Percentiles rank a stretch among this genome's conserved stretches.
Evolutionary conservation across 306 rosid species (phyloP).

Genomic region (Cercis canadensis): DNA sequence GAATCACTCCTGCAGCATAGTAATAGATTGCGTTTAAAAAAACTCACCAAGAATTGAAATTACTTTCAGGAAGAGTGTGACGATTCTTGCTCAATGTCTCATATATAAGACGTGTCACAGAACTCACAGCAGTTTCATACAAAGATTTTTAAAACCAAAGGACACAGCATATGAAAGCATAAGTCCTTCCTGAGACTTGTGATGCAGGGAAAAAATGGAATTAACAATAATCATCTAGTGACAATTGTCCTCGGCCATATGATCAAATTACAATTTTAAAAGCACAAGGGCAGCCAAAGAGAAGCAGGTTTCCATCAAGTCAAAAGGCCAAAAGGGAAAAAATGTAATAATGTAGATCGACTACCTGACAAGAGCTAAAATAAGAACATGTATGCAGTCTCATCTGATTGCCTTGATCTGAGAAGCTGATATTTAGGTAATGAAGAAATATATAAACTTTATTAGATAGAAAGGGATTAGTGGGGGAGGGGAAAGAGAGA

Average conservation of each 20-base stretch:
- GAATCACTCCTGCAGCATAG: slow-evolving; percentile 81
- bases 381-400: not conserved
- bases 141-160: slow-evolving; percentile 18
- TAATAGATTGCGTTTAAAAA: slow-evolving; percentile 30
- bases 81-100: slow-evolving; percentile 21
- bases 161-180: slow-evolving; percentile 19
- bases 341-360: too few relatives aligned
- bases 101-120: slow-evolving; percentile 1
- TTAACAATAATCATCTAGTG: slow-evolving; percentile 15
- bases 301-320: not conserved
- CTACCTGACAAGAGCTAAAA: not conserved
- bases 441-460: slow-evolving; percentile 1
- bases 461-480: not conserved
- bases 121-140: slow-evolving; percentile 27
- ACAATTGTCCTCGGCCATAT: slow-evolving; percentile 9
- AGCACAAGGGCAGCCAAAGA: not conserved
- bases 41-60: slow-evolving; percentile 1
- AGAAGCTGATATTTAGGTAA: too few relatives aligned
- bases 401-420: too few relatives aligned
- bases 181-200: not conserved
- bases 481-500: not conserved
- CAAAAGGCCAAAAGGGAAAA: too few relatives aligned
- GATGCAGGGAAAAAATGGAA: not conserved
- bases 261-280: not conserved
- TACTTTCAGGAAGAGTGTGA: slow-evolving; percentile 26